Percentiles rank a stretch among this genome's conserved stretches.
These are phyloP conservation scores for Botrytis sinoallii DNA, from an alignment of 2,329 filamentous ascomycete species.

Conservation along the genomic window DNA sequence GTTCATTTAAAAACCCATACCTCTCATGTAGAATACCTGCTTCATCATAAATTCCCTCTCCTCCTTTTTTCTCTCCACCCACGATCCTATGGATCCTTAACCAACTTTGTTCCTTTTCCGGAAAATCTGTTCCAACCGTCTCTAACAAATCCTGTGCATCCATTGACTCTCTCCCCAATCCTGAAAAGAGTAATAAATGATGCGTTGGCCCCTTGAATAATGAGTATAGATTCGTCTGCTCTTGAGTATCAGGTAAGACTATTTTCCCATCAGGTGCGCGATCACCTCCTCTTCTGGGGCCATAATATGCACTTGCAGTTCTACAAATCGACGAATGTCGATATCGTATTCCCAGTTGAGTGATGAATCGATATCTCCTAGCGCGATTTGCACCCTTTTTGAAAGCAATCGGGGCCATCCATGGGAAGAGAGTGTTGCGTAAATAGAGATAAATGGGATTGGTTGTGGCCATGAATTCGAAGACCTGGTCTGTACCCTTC, in stretches of 20 bases:
- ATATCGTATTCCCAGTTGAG: constrained; percentile 45
- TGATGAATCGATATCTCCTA: constrained; percentile 39
- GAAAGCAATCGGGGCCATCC: constrained; percentile 40
- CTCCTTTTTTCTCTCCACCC: constrained; percentile 7
- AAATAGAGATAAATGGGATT: constrained; percentile 40
- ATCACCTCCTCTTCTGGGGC: constrained; percentile 46
- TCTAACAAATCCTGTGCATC: constrained; percentile 24
- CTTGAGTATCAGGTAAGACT: constrained; percentile 15
- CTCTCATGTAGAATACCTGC: constrained; percentile 31
- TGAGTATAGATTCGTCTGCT: constrained; percentile 30
- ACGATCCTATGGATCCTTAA: constrained; percentile 11
- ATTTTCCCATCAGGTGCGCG: constrained; percentile 44
- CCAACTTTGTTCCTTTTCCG: constrained; percentile 13
- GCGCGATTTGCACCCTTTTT: constrained; percentile 26
- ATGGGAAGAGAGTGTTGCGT: constrained; percentile 43
- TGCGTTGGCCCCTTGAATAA: constrained; percentile 33
- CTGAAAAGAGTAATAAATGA: constrained; percentile 40
- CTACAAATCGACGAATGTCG: constrained; percentile 41
- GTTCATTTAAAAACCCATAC: constrained; percentile 25
- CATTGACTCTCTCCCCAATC: constrained; percentile 19
- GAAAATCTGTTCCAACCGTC: constrained; percentile 17
- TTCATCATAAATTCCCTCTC: constrained; percentile 20
- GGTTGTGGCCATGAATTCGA: constrained; percentile 40
- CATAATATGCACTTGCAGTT: constrained; percentile 36
- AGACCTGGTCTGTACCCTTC: constrained; percentile 43